phyloP scores from a whole-genome alignment of 75 land plant genomes.

The Cryptomeria japonica region DNA sequence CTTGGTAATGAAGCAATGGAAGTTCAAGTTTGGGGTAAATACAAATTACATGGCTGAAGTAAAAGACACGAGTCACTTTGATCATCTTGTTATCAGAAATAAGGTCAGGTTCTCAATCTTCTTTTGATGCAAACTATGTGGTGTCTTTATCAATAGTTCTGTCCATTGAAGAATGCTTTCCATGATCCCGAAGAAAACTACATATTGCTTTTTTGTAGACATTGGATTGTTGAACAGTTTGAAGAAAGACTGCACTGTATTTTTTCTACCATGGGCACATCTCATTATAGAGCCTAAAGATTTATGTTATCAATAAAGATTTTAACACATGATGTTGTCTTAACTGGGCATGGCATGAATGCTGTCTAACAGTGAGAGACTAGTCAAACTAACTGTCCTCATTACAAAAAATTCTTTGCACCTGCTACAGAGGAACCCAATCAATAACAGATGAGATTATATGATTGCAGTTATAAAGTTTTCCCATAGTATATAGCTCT shows the following conservation, averaged over 20 bases:
- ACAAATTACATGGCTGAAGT: too few species aligned
- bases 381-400: not conserved
- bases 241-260: not conserved
- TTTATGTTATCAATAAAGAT: not conserved
- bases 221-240: not conserved
- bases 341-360: not conserved
- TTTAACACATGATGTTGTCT: not conserved
- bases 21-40: too few species aligned
- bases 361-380: not conserved
- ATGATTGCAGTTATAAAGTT: not conserved
- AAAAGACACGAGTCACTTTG: too few species aligned
- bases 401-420: not conserved
- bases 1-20: too few species aligned
- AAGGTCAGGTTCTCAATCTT: not conserved
- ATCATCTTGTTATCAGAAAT: not conserved
- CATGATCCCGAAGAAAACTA: slow-evolving; percentile 3
- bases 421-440: not conserved
- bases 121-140: not conserved
- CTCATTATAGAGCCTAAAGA: not conserved
- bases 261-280: not conserved
- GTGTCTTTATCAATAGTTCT: not conserved
- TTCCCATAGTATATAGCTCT: not conserved
- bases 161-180: not conserved
- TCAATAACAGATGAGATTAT: not conserved
- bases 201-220: not conserved